These are phyloP conservation scores for Phlebiopsis gigantea DNA, from an alignment of 768 basidiomycete genomes.

Conservation along the genomic window DNA sequence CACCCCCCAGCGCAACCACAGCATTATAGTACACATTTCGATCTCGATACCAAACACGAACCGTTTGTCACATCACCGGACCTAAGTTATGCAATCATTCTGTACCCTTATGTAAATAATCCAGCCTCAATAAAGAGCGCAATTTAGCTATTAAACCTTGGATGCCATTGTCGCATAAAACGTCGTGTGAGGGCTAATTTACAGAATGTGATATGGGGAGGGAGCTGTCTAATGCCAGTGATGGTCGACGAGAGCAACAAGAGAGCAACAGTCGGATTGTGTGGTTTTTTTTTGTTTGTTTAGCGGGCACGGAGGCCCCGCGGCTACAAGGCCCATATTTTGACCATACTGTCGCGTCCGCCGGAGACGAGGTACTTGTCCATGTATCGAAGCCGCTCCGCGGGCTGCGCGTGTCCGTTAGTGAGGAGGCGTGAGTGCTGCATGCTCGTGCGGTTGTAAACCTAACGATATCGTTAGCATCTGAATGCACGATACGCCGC, in stretches of 20 bases:
- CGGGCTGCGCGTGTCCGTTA: slow-evolving; percentile 92
- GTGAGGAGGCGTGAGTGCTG: slow-evolving; percentile 79
- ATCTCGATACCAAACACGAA: too few relatives aligned
- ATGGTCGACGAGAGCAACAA: not conserved
- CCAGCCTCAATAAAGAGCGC: not conserved
- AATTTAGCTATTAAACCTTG: too few relatives aligned
- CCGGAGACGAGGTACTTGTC: slow-evolving; percentile 93
- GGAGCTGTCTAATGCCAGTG: slow-evolving; percentile 1
- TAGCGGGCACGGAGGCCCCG: not conserved
- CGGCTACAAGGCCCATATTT: slow-evolving; percentile 86
- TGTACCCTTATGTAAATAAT: not conserved
- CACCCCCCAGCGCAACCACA: not conserved
- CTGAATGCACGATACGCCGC: not conserved
- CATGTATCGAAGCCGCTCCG: slow-evolving; percentile 89
- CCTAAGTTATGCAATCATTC: not conserved
- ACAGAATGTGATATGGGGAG: not conserved
- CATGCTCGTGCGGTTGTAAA: slow-evolving; percentile 92
- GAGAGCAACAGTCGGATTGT: not conserved
- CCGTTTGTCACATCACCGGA: not conserved
- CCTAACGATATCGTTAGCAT: slow-evolving; percentile 35
- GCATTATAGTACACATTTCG: too few relatives aligned
- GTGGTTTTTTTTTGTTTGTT: not conserved
- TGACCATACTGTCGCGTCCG: slow-evolving; percentile 78
- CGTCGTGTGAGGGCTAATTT: not conserved
- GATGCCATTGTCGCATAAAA: not conserved